Conservation (phyloP, 768 basidiomycete species). For the Boletus reticulatus region DNA sequence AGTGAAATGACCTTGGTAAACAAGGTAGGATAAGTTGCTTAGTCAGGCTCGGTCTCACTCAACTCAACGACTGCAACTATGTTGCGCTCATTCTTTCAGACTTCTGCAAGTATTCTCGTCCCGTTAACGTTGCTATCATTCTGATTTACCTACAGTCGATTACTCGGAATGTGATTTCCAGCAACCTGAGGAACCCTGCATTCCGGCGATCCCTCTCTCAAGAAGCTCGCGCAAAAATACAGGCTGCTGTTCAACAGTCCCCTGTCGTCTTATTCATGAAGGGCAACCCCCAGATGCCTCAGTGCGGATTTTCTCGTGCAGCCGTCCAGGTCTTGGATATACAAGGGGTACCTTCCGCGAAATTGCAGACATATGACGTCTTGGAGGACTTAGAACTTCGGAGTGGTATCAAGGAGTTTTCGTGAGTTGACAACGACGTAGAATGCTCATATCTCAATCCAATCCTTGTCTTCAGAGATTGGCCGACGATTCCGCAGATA, state of each 20-base stretch:
- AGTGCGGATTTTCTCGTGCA: slow-evolving; percentile 96
- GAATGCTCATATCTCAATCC: not conserved
- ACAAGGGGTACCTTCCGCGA: slow-evolving; percentile 75
- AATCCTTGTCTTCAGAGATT: slow-evolving; percentile 57
- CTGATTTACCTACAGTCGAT: slow-evolving; percentile 6
- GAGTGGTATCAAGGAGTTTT: slow-evolving; percentile 91
- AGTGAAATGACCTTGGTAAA: too few relatives aligned
- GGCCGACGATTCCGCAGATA: slow-evolving; percentile 97
- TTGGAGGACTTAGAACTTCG: slow-evolving; percentile 83
- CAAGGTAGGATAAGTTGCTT: too few relatives aligned
- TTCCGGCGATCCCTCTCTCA: slow-evolving; percentile 55
- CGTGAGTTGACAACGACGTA: slow-evolving; percentile 57
- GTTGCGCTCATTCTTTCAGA: slow-evolving; percentile 15
- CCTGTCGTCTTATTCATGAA: slow-evolving; percentile 99
- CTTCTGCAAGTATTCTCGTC: slow-evolving; percentile 10
- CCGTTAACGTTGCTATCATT: too few relatives aligned
- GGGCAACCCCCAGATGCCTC: slow-evolving; percentile 80
- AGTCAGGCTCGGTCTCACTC: not conserved
- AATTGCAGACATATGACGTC: slow-evolving; percentile 88
- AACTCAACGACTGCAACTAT: not conserved
- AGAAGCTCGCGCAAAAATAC: slow-evolving; percentile 60
- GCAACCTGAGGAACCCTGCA: slow-evolving; percentile 1
- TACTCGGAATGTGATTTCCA: slow-evolving; percentile 11
- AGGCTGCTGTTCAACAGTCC: slow-evolving; percentile 66
- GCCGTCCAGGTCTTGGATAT: slow-evolving; percentile 87